A percentile compares a stretch with the other conserved stretches of the same genome.
Conservation (phyloP, 148 eudicot species). For the Fallopia convolvulus region DNA sequence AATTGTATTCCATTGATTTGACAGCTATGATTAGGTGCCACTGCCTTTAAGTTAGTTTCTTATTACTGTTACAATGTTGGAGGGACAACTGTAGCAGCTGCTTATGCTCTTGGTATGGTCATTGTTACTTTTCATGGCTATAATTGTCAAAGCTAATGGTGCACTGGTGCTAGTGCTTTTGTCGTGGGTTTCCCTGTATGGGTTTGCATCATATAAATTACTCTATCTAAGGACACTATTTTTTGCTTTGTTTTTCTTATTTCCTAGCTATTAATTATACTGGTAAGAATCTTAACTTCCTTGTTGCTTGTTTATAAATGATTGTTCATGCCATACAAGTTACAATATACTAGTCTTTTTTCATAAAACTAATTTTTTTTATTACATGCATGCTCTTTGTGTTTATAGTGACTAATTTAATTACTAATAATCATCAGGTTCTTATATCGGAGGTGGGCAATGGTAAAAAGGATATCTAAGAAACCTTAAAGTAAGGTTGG, state of each 20-base stretch:
- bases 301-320: background rate
- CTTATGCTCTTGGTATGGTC: conserved; percentile 73
- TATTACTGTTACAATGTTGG: conserved; percentile 80
- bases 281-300: background rate
- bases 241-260: background rate
- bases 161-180: conserved; percentile 76
- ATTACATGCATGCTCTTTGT: background rate
- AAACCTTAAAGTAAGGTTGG: conserved; percentile 38
- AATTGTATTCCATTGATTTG: too few species aligned
- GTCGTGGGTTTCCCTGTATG: conserved; percentile 78
- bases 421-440: conserved; percentile 33
- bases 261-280: background rate
- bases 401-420: background rate
- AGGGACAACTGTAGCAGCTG: conserved; percentile 66
- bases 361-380: background rate
- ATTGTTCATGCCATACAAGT: conserved; percentile 26
- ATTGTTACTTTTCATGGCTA: conserved; percentile 53
- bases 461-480: conserved; percentile 22
- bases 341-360: conserved; percentile 14
- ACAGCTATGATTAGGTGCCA: too few species aligned
- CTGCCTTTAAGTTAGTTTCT: conserved; percentile 60
- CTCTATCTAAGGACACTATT: background rate
- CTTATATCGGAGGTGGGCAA: conserved; percentile 61
- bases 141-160: conserved; percentile 69
- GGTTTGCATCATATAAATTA: conserved; percentile 43